A percentile compares a stretch with the other conserved stretches of the same genome.
Conservation (phyloP, 1,284 basidiomycete genomes). For the Cutaneotrichosporon sp. region DNA sequence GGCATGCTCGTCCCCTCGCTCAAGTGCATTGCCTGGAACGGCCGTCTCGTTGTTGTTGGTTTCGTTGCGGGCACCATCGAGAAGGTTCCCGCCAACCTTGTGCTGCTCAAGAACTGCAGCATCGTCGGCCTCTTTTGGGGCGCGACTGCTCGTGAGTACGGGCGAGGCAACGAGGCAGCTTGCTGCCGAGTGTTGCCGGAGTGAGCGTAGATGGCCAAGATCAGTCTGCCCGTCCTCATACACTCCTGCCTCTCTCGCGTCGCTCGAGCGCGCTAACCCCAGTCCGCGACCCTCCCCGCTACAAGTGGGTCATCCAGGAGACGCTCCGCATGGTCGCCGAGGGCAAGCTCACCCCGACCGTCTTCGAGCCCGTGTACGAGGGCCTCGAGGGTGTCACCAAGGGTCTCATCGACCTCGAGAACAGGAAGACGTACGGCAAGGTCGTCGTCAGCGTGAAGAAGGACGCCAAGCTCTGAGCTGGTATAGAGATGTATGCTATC, state of each 20-base stretch:
- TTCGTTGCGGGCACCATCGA: slow-evolving; percentile 88
- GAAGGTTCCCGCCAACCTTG: slow-evolving; percentile 85
- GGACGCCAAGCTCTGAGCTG: slow-evolving; percentile 25
- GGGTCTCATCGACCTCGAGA: slow-evolving; percentile 60
- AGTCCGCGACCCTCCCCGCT: slow-evolving; percentile 65
- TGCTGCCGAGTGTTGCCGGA: too few species aligned
- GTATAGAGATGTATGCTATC: slow-evolving; percentile 4
- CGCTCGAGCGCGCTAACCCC: slow-evolving; percentile 7
- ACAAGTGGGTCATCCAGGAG: slow-evolving; percentile 70
- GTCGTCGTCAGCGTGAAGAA: slow-evolving; percentile 68
- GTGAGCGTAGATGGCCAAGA: too few species aligned
- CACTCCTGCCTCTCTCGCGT: too few species aligned
- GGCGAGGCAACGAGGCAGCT: slow-evolving; percentile 52
- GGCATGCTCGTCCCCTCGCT: slow-evolving; percentile 57
- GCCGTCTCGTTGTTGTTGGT: slow-evolving; percentile 85
- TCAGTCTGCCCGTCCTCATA: too few species aligned
- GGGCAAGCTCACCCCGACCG: slow-evolving; percentile 68
- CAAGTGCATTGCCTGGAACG: slow-evolving; percentile 94
- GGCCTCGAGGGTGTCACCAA: slow-evolving; percentile 69
- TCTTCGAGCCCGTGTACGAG: slow-evolving; percentile 70
- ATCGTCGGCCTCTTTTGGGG: slow-evolving; percentile 85
- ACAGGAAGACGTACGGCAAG: slow-evolving; percentile 91
- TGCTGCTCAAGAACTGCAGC: slow-evolving; percentile 83
- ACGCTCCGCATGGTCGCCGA: slow-evolving; percentile 71
- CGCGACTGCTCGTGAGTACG: slow-evolving; percentile 59